A percentile compares a stretch with the other conserved stretches of the same genome.
These are phyloP conservation scores for Penicillium expansum DNA, from an alignment of 2,329 filamentous ascomycete species.

Conservation along the genomic window DNA sequence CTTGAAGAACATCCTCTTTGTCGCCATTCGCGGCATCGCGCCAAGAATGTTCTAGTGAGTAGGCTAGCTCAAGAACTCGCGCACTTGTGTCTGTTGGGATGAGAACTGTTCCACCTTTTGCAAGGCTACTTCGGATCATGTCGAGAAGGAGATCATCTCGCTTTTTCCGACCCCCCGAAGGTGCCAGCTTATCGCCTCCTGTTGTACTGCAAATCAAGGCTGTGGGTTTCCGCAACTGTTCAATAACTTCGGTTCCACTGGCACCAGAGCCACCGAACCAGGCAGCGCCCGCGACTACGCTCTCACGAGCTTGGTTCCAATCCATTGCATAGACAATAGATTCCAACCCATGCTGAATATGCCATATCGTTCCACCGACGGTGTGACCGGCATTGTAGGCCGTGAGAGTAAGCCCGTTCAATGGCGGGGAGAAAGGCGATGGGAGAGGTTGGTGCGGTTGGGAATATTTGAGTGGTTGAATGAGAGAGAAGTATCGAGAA, in stretches of 20 bases:
- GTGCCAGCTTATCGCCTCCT: conserved; percentile 68
- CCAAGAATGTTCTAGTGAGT: conserved; percentile 91
- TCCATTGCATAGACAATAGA: conserved; percentile 97
- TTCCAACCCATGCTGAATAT: conserved; percentile 93
- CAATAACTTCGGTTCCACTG: conserved; percentile 84
- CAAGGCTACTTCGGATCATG: conserved; percentile 74
- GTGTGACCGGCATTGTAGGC: conserved; percentile 97
- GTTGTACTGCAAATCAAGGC: conserved; percentile 89
- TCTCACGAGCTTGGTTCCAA: conserved; percentile 97
- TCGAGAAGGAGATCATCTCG: conserved; percentile 82
- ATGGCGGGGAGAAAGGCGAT: conserved; percentile 80
- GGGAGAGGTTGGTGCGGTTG: conserved; percentile 88
- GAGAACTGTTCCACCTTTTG: conserved; percentile 81
- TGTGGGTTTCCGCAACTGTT: conserved; percentile 88
- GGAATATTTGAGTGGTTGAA: conserved; percentile 92
- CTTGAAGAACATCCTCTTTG: conserved; percentile 51
- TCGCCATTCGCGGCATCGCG: conserved; percentile 59
- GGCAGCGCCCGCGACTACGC: conserved; percentile 87
- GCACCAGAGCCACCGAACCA: conserved; percentile 82
- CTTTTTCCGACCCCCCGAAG: conserved; percentile 70
- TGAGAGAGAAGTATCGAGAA: conserved; percentile 82
- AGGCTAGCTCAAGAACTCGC: conserved; percentile 87
- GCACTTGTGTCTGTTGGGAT: conserved; percentile 95
- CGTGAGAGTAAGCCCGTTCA: conserved; percentile 89
- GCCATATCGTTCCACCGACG: conserved; percentile 96